These are phyloP conservation scores for Globisporangium emineosum DNA, from an alignment of 352 stramenopile species.

Conservation along the genomic window DNA sequence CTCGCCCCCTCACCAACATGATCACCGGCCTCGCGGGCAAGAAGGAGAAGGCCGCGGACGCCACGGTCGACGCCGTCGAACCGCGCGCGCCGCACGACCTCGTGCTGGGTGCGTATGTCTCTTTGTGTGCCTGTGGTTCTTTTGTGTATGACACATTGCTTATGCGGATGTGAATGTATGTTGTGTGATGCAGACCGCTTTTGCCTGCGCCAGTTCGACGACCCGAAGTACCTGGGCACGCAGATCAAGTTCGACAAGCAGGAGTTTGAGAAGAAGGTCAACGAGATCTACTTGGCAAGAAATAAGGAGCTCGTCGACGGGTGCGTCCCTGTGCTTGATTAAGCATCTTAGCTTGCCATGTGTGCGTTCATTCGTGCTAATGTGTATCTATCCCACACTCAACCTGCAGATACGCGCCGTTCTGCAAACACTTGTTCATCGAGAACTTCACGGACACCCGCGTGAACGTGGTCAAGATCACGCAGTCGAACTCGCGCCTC, in stretches of 20 bases:
- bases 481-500: slow-evolving; percentile 90
- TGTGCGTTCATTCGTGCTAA: not conserved
- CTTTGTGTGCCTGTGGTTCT: not conserved
- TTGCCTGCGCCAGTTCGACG: slow-evolving; percentile 82
- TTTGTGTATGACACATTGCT: not conserved
- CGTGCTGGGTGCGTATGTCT: slow-evolving; percentile 42
- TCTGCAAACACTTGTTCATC: slow-evolving; percentile 99
- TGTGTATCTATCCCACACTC: not conserved
- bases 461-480: slow-evolving; percentile 91
- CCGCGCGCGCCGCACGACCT: slow-evolving; percentile 33
- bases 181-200: slow-evolving; percentile 52
- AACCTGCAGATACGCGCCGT: slow-evolving; percentile 91
- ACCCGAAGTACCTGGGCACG: slow-evolving; percentile 69
- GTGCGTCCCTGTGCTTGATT: slow-evolving; percentile 23
- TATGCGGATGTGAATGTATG: no score
- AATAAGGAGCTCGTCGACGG: slow-evolving; percentile 69
- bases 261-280: slow-evolving; percentile 80
- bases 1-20: slow-evolving; percentile 35
- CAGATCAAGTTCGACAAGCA: slow-evolving; percentile 70
- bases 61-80: slow-evolving; percentile 26
- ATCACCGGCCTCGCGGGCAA: slow-evolving; percentile 29
- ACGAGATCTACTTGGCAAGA: slow-evolving; percentile 71
- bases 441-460: slow-evolving; percentile 91
- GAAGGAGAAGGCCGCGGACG: slow-evolving; percentile 29
- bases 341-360: not conserved